Base-by-base conservation (phyloP, 2,329 filamentous ascomycete species). In the Cladosporium sp. region DNA sequence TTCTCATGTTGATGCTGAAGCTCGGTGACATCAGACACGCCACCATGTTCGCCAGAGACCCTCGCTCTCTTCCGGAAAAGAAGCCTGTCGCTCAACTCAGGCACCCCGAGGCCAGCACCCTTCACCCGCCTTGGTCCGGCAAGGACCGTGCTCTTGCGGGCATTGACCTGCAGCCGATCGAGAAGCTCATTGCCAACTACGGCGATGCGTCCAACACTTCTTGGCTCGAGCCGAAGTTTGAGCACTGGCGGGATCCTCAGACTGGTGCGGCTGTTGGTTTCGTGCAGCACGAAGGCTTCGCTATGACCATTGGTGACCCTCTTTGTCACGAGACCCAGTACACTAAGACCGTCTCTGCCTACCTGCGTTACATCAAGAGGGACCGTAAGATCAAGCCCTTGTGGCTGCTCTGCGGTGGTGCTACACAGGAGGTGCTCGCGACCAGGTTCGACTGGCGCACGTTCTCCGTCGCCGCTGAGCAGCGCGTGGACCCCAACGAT, bases 141-240 rank as follows among this genome's bases (percentile, higher is more conserved):
- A 53, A 77, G 74, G 64, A 79, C 70, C 69, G 74, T 46, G 70
- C 67, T 43, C 48, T 68, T 2, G 75, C 75, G 10, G 67, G 72
- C 48, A 72, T 76, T 7, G 77, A 84, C 46, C 74, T 86, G 50
- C 90, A 90, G 48, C 78, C 88, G 0, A 68, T 96, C 4, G 88
- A 91, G 67, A 86, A 95, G 66, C 83, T 96, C 40, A 90, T 96
- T 68, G 89, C 89, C 65, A 96, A 96, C 70, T 96, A 96, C 61
- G 91, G 91, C 57, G 91, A 96, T 69, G 89, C 91, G 2, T 90
- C 89, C 45, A 95, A 95, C 65, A 96, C 91, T 0, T 93, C 89
- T 0, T 96, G 90, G 89, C 80, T 93, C 7, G 91, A 96, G 67
- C 87, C 90, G 6, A 84, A 89, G 6, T 95, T 91, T 68, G 79